These are phyloP conservation scores for Mallotus japonicus DNA, from an alignment of 441 rosid genomes.

Conservation along the genomic window DNA sequence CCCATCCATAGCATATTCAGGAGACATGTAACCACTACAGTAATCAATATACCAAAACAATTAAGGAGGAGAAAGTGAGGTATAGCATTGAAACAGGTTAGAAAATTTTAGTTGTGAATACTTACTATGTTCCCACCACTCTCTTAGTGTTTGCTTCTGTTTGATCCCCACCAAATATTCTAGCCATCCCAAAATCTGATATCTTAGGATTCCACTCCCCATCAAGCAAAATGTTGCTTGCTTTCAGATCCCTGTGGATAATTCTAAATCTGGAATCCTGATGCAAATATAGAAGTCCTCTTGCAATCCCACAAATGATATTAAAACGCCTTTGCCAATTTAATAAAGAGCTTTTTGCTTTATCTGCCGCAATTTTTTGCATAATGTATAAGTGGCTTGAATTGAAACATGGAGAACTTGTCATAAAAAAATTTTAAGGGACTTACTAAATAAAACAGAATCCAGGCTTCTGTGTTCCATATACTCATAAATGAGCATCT, in stretches of 20 bases:
- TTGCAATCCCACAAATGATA: conserved; percentile 31
- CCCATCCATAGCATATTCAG: conserved; percentile 44
- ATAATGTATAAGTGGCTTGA: not conserved
- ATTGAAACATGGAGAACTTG: not conserved
- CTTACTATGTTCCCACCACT: conserved; percentile 89
- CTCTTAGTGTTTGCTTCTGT: conserved; percentile 53
- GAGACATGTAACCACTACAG: conserved; percentile 73
- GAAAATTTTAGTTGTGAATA: not conserved
- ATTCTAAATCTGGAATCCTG: conserved; percentile 45
- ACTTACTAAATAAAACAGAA: conserved; percentile 47
- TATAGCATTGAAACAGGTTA: not conserved
- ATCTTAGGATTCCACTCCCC: conserved; percentile 63
- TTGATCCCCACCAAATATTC: conserved; percentile 69
- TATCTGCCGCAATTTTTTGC: conserved; percentile 31
- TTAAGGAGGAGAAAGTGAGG: not conserved
- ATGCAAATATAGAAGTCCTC: conserved; percentile 35
- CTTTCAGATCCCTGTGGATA: conserved; percentile 50
- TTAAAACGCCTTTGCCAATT: conserved; percentile 26
- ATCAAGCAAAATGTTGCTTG: conserved; percentile 71
- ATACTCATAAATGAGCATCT: conserved; percentile 52
- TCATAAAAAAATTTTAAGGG: not conserved
- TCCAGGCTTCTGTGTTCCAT: conserved; percentile 56
- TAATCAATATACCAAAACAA: not conserved
- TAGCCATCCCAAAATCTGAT: conserved; percentile 82
- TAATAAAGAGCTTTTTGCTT: conserved; percentile 16